Percentiles rank a stretch among this genome's conserved stretches.
Evolutionary conservation across 2,329 filamentous ascomycete species (phyloP).

Genomic region (Penicillium janthinellum): DNA sequence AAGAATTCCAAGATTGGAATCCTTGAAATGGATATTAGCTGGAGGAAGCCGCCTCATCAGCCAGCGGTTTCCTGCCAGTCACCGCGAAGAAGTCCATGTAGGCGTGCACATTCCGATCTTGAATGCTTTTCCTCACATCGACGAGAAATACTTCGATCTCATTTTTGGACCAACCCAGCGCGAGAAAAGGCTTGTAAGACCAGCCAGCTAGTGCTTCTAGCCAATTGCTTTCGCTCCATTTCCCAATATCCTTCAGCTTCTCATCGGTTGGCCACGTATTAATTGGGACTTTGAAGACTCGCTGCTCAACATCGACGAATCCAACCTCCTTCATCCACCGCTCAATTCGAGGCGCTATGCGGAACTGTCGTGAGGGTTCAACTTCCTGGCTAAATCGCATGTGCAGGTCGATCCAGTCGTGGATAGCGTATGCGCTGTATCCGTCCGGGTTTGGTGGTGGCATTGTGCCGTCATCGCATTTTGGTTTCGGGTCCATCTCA

Average conservation of each 20-base stretch:
- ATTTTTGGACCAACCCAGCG: conserved; percentile 47
- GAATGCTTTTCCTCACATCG: conserved; percentile 46
- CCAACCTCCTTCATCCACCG: conserved; percentile 59
- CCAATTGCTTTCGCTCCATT: conserved; percentile 52
- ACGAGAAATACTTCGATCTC: conserved; percentile 52
- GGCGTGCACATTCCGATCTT: conserved; percentile 43
- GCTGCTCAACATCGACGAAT: conserved; percentile 59
- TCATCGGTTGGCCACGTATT: conserved; percentile 56
- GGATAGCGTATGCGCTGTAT: conserved; percentile 43
- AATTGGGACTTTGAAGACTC: conserved; percentile 55
- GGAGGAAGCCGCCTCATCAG: conserved; percentile 22
- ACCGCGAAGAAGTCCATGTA: conserved; percentile 46
- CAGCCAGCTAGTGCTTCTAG: conserved; percentile 47
- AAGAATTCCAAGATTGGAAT: neutral
- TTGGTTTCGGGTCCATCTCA: conserved; percentile 49
- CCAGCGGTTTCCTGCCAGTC: conserved; percentile 38
- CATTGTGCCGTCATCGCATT: conserved; percentile 59
- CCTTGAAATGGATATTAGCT: neutral
- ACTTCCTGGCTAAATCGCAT: conserved; percentile 48
- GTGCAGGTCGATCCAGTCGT: conserved; percentile 52
- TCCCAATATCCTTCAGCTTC: conserved; percentile 51
- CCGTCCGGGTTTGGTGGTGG: conserved; percentile 45
- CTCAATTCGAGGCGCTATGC: conserved; percentile 57
- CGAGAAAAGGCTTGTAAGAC: conserved; percentile 47
- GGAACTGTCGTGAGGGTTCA: conserved; percentile 50